Base-by-base conservation (phyloP, 106 monocot species). In the Platanthera guangdongensis region DNA sequence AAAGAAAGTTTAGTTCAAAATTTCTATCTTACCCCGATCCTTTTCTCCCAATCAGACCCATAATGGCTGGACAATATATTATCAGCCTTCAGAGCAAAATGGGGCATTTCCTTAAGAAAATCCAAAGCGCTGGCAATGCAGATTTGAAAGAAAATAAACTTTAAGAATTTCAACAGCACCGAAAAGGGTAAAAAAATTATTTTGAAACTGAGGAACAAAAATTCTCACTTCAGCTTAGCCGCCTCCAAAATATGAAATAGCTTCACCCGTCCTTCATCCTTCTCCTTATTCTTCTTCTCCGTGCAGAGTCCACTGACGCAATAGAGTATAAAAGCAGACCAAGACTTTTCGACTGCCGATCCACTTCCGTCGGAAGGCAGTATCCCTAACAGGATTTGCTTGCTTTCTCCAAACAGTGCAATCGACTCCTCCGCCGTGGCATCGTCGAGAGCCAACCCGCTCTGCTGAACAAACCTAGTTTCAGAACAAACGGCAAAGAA, bases 31-130 rank as follows among this genome's bases (percentile, higher is more conserved):
- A 97, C 97, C 94, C 89, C 87, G 2, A 89, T 80, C 71, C 75
- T 86, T 76, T 78, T 89, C 77, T 94, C 93, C 93, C 94, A 97
- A 78, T 94, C 86, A 47, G 84, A 78, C 25, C 86, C 91, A 82
- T 89, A 91, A 5, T 77, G n/a, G 7, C 74, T 65, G 19, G 68
- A 67, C 45, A 94, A 59, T 55, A 91, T 63, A 52, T 74, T 77
- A 18, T 84, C 89, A 46, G 75, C 78, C 80, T 91, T 97, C 15
- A 89, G 84, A 77, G 81, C 52, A 78, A 93, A 89, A 52, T 88
- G 91, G 7, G 87, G 84, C 47, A 86, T 80, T 81, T 97, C 97
- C 68, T 91, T 89, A 79, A 94, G 86, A 77, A 95, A 95, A 82
- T 84, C 87, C 45, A 81, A 75, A 68, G 79, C 68, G 49, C 92